Evolutionary conservation across 805 yeast genomes (phyloP), one percentile per base, ranked within the genome.

Genomic region (Yueomyces sp.): DNA sequence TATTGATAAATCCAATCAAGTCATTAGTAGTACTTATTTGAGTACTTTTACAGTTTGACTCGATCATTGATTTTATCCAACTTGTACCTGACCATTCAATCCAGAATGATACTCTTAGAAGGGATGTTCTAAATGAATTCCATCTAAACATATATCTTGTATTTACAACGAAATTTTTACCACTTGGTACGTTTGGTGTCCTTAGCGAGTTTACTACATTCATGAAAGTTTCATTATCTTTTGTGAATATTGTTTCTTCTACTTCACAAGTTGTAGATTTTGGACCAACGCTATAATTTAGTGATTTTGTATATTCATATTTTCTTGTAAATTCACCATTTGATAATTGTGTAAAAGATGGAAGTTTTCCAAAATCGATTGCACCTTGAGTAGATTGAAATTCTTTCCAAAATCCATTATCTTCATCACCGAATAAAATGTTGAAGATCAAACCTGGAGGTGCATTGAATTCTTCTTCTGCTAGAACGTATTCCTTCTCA

Each of bases 161-260:
- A 48, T 77, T 71, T 2, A 87, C 87, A 32, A 73, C 69, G 59
- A 92, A 92, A 1, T 84, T 73, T 38, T 72, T 72, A 4, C 99
- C 99, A 53, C 88, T 82, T 0, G 99, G 98, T 12, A 92, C 97
- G 56, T 86, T 92, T 0, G 98, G 99, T 0, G 98, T 88, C 37
- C 65, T 67, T 0, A 90, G 77, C 2, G 74, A 67, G 38, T 79
- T 76, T 2, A 77, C 63, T 2, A 86, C 77, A 46, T 77, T 72
- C 33, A 85, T 73, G 49, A 71, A 71, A 19, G 69, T 67, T 4
- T 68, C 61, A 12, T 70, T 61, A 49, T 79, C 77, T 42, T 56
- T 60, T 38, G 69, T 61, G 33, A 71, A 71, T 39, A 77, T 76
- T 26, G 81, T 67, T 50, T 86, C 96, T 51, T 86, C 95, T 2